These are phyloP conservation scores for Suillus cothurnatus DNA, from an alignment of 768 basidiomycete species.

Conservation along the genomic window DNA sequence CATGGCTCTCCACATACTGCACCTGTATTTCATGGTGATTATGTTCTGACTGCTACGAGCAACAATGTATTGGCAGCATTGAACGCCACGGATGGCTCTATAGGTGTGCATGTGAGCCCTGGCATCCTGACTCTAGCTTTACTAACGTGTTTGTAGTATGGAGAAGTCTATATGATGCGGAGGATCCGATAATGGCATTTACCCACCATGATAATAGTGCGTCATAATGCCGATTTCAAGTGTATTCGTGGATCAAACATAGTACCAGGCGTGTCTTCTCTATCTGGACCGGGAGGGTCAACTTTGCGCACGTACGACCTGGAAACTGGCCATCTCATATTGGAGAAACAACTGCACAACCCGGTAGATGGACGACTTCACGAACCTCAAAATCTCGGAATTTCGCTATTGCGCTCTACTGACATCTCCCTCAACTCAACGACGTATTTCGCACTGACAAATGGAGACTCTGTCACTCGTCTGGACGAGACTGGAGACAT, in stretches of 20 bases:
- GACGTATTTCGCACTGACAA: conserved; percentile 53
- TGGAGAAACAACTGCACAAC: conserved; percentile 65
- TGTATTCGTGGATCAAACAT: conserved; percentile 4
- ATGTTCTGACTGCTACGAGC: conserved; percentile 66
- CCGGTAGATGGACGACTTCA: conserved; percentile 44
- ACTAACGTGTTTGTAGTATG: conserved; percentile 52
- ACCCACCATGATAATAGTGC: conserved; percentile 58
- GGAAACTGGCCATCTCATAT: conserved; percentile 59
- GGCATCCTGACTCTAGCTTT: conserved; percentile 9
- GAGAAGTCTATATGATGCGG: conserved; percentile 75
- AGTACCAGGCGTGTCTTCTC: conserved; percentile 58
- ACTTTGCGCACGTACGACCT: conserved; percentile 70
- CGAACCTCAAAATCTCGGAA: conserved; percentile 58
- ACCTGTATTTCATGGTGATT: conserved; percentile 61
- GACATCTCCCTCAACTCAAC: conserved; percentile 30
- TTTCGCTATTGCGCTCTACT: conserved; percentile 47
- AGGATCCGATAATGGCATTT: conserved; percentile 69
- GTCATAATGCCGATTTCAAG: conserved; percentile 26
- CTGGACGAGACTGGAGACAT: conserved; percentile 56
- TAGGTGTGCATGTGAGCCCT: conserved; percentile 52
- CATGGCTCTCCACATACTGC: conserved; percentile 49
- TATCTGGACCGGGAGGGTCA: conserved; percentile 77
- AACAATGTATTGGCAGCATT: conserved; percentile 82
- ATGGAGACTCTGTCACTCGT: conserved; percentile 58
- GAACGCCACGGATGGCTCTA: conserved; percentile 62